A percentile compares a stretch with the other conserved stretches of the same genome.
Evolutionary conservation across 75 land plant species (phyloP).

Genomic region (Gnetum montanum): DNA sequence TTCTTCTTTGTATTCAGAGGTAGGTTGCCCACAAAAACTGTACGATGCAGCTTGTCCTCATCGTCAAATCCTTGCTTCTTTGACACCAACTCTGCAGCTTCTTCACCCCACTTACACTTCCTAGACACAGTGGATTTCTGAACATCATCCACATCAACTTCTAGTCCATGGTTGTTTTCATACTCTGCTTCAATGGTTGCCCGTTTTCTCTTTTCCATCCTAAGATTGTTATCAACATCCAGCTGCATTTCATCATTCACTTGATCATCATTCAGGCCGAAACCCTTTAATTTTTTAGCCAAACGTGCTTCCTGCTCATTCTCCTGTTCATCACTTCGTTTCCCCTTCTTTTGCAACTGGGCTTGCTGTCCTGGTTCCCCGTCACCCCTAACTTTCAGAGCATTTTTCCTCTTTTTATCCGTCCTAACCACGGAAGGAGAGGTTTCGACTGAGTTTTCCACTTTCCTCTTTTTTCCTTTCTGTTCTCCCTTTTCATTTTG

Average conservation of each 20-base stretch:
- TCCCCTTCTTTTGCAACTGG: neutral
- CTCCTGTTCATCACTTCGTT: neutral
- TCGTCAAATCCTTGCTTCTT: conserved; percentile 58
- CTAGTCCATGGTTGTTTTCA: conserved; percentile 15
- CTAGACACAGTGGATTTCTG: conserved; percentile 23
- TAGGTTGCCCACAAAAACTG: conserved; percentile 93
- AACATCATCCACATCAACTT: neutral
- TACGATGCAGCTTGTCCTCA: conserved; percentile 70
- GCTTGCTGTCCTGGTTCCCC: neutral
- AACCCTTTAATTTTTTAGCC: neutral
- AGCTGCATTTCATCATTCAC: neutral
- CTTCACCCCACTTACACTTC: conserved; percentile 27
- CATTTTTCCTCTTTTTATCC: no score
- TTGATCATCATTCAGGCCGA: neutral
- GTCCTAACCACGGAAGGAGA: no score
- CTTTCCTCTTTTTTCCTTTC: no score
- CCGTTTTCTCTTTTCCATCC: conserved; percentile 45
- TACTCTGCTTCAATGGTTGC: conserved; percentile 48
- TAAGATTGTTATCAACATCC: conserved; percentile 8
- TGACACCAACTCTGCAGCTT: conserved; percentile 19
- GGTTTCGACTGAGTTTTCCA: no score
- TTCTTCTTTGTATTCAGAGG: conserved; percentile 72
- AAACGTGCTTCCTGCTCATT: neutral
- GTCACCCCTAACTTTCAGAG: neutral
- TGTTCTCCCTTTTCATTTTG: no score